These are phyloP conservation scores for Blastocrithidia nonstop DNA, from an alignment of 208 protist species.

Conservation along the genomic window DNA sequence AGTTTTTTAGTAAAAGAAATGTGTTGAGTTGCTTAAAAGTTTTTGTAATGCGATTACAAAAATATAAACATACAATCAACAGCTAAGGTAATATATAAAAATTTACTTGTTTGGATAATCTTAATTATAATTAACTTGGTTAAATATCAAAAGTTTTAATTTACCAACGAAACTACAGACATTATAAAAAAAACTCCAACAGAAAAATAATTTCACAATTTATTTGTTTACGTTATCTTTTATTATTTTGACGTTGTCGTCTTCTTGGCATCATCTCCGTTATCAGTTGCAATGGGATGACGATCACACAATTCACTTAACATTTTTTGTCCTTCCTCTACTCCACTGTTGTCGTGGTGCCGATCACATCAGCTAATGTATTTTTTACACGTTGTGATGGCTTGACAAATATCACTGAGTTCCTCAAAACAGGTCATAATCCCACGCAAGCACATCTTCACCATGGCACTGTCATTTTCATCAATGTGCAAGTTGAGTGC, in stretches of 20 bases:
- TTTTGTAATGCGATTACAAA: too few relatives aligned
- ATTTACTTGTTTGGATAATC: too few relatives aligned
- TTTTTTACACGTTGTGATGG: constrained; percentile 64
- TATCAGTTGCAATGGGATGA: constrained; percentile 11
- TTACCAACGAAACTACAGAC: too few relatives aligned
- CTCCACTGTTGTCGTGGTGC: constrained; percentile 47
- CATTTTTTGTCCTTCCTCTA: constrained; percentile 37
- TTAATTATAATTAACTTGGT: too few relatives aligned
- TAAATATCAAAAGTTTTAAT: too few relatives aligned
- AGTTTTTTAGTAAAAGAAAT: too few relatives aligned
- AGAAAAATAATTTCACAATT: neutral
- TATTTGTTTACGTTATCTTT: too few relatives aligned
- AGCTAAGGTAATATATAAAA: too few relatives aligned
- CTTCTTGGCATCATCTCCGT: too few relatives aligned
- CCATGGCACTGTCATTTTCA: constrained; percentile 52
- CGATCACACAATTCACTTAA: constrained; percentile 33
- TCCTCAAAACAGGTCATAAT: constrained; percentile 74
- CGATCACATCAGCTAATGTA: constrained; percentile 79
- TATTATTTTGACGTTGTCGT: too few relatives aligned
- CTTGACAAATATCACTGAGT: constrained; percentile 63
- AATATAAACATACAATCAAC: too few relatives aligned
- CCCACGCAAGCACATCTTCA: constrained; percentile 53
- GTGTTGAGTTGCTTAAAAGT: too few relatives aligned
- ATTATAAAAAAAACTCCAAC: neutral
- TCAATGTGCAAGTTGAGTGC: constrained; percentile 75